These are phyloP conservation scores for Colletotrichum nymphaeae DNA, from an alignment of 2,329 filamentous ascomycete species.

Conservation along the genomic window DNA sequence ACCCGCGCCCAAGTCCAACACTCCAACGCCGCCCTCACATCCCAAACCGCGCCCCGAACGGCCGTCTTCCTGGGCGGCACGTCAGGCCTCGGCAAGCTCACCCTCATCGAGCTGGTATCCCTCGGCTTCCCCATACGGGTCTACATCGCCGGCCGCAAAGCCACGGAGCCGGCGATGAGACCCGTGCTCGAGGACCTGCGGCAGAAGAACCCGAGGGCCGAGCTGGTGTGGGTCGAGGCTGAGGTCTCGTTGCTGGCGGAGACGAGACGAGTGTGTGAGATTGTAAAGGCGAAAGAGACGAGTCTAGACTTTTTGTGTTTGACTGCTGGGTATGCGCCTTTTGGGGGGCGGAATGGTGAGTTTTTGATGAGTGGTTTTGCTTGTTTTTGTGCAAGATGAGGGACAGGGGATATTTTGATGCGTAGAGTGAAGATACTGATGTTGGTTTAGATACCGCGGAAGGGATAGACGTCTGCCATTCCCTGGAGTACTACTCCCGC, in stretches of 20 bases:
- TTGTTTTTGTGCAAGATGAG: no score
- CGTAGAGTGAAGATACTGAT: no score
- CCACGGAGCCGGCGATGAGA: constrained; percentile 43
- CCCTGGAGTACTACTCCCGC: constrained; percentile 55
- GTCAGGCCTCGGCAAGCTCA: constrained; percentile 57
- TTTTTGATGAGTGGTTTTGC: neutral
- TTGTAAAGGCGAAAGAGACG: constrained; percentile 51
- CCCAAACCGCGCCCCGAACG: constrained; percentile 48
- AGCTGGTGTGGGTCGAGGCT: constrained; percentile 55
- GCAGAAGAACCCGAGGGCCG: constrained; percentile 49
- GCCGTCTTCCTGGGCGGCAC: constrained; percentile 59
- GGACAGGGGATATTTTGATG: no score
- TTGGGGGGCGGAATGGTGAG: constrained; percentile 43
- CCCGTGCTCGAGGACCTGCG: constrained; percentile 50
- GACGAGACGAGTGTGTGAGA: constrained; percentile 49
- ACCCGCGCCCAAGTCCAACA: constrained; percentile 47
- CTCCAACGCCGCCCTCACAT: constrained; percentile 53
- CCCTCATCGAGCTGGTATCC: constrained; percentile 48
- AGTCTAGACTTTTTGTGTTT: constrained; percentile 57
- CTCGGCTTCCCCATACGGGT: constrained; percentile 49
- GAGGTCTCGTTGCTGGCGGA: constrained; percentile 59
- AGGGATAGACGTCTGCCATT: constrained; percentile 54
- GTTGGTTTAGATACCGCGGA: constrained; percentile 49
- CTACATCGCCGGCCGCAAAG: constrained; percentile 56
- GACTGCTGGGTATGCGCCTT: constrained; percentile 55